Evolutionary conservation across 352 stramenopile species (phyloP), one percentile per base, ranked within the genome.

Genomic region (Phytophthora sansomeana): DNA sequence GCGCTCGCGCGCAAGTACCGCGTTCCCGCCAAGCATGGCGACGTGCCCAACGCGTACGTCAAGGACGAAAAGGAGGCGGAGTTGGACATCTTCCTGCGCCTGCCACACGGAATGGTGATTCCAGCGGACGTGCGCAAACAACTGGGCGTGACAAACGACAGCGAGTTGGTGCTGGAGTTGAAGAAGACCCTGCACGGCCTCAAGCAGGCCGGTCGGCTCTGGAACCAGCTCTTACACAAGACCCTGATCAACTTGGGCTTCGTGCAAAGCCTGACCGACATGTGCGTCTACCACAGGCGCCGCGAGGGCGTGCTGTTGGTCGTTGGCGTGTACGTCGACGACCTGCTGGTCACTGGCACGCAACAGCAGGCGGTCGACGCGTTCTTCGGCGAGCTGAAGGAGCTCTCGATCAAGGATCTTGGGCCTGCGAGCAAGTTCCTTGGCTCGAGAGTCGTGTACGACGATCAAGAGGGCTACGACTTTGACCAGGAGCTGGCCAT

Each of bases 21-120:
- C 1, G 60, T 78, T 1, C 59, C 55, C 0, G 57, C 67, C 0
- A 46, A 33, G 1, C 69, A 76, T 38, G 58, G 69, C 19, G 69
- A 78, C n/a, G 49, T 78, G 1, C 56, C 69, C 6, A 74, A 73
- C 26, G 73, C 69, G 0, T 81, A 81, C 30, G 44, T 76, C 1
- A 72, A 76, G 32, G 73, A 52, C 0, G 36, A 48, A 0, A 58
- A 58, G 10, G 61, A 78, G 16, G 29, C 57, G 3, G 42, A 52
- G 8, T 5, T 69, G 9, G 44, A 67, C 5, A 76, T 81, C 24
- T 71, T 58, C 50, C 8, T 77, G 8, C 16, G 26, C 0, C 21
- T 77, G 0, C 67, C 68, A 5, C 41, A 67, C 0, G 65, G 60
- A 6, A 74, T 78, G 64, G 11, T 28, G 30, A 51, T 72, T 29